A percentile compares a stretch with the other conserved stretches of the same genome.
Conservation (phyloP, 495 filamentous ascomycete genomes). For the Neurospora intermedia region DNA sequence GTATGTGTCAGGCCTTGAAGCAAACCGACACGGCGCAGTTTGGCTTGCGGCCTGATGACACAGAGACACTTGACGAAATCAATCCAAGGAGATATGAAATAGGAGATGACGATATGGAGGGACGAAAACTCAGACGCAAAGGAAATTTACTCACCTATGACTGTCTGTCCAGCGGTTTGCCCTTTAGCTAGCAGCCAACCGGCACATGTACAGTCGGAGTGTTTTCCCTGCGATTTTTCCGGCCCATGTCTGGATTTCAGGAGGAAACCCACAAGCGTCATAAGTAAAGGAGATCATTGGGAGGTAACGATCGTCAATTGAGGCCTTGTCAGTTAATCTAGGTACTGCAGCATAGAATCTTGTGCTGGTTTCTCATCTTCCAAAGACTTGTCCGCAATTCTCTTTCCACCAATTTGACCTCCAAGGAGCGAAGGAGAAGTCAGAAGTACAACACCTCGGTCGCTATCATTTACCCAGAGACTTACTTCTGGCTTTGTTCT, state of each 20-base stretch:
- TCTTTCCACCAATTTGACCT: not conserved
- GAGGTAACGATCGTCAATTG: not conserved
- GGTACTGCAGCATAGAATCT: no score
- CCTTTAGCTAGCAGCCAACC: not conserved
- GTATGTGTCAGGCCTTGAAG: not conserved
- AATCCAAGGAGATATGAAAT: not conserved
- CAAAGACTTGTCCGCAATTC: not conserved
- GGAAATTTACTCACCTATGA: not conserved
- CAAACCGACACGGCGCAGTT: not conserved
- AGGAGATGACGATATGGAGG: not conserved
- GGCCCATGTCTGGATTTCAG: not conserved
- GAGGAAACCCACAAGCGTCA: not conserved
- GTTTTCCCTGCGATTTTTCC: not conserved
- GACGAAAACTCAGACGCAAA: fast-evolving
- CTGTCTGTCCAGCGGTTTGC: not conserved
- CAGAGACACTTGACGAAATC: not conserved
- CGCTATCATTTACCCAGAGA: not conserved
- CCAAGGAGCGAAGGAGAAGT: not conserved
- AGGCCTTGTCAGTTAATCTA: not conserved
- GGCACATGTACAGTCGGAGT: not conserved
- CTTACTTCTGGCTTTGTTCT: no score
- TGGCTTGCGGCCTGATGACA: not conserved
- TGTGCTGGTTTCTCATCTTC: not conserved
- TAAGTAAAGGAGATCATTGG: fast-evolving
- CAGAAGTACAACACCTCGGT: no score